phyloP scores from a whole-genome alignment of 139 green algal genomes.

The Chlorella sp. region DNA sequence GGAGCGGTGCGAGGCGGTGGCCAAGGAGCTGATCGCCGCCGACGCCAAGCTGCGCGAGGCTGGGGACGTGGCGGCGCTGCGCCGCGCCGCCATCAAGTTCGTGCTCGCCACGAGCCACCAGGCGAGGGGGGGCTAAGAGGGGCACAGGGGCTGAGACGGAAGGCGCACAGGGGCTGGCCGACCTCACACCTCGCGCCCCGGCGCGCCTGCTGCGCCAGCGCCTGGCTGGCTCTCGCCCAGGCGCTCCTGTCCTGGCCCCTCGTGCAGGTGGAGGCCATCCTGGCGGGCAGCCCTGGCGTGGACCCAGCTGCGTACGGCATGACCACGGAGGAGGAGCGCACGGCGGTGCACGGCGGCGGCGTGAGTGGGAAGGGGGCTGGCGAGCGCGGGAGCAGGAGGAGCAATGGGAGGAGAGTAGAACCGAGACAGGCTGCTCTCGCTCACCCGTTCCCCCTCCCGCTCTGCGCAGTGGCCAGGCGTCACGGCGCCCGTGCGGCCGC shows the following conservation, averaged over 20 bases:
- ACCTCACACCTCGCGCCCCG: too few species aligned
- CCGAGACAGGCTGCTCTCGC: too few species aligned
- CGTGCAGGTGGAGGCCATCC: constrained; percentile 63
- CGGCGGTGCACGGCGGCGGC: constrained; percentile 6
- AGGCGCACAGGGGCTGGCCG: too few species aligned
- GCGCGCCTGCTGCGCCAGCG: too few species aligned
- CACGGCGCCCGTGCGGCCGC: constrained; percentile 37
- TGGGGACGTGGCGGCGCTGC: constrained; percentile 75
- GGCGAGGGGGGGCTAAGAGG: too few species aligned
- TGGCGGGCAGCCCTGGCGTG: constrained; percentile 66
- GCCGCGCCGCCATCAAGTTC: constrained; percentile 49
- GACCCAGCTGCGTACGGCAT: constrained; percentile 81
- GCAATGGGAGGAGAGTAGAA: background rate
- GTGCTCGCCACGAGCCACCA: constrained; percentile 26
- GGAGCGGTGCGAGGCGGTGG: constrained; percentile 72
- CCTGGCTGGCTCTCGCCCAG: too few species aligned
- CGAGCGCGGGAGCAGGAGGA: background rate
- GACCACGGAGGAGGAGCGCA: constrained; percentile 78
- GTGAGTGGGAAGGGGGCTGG: constrained; percentile 3
- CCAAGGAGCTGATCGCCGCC: constrained; percentile 64
- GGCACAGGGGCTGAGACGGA: too few species aligned
- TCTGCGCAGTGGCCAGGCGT: constrained; percentile 18
- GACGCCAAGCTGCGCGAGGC: constrained; percentile 65
- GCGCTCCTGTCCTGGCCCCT: too few species aligned
- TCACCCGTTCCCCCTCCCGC: background rate